Conservation (phyloP, 345 rosid genomes). For the Toxicodendron radicans region DNA sequence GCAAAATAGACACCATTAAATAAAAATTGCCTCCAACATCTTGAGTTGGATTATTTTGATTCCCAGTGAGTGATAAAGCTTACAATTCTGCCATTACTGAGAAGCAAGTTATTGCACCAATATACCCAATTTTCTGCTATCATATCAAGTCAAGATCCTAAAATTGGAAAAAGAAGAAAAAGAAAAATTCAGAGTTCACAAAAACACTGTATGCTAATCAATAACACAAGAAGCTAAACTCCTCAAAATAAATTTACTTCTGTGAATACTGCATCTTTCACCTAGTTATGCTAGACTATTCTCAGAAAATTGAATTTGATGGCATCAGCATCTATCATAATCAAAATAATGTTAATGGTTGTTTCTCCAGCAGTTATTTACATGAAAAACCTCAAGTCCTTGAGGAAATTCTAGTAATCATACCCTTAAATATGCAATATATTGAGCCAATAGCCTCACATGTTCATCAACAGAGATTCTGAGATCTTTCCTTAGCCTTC, state of each 20-base stretch:
- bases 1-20: too few species aligned
- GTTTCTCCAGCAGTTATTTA: neutral
- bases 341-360: constrained; percentile 12
- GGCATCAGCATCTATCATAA: neutral
- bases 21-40: too few species aligned
- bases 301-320: neutral
- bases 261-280: neutral
- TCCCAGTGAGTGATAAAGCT: too few species aligned
- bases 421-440: neutral
- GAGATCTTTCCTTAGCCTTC: neutral
- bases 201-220: neutral
- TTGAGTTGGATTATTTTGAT: too few species aligned
- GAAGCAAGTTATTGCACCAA: too few species aligned
- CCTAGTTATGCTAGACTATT: neutral
- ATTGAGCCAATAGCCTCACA: neutral
- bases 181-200: neutral
- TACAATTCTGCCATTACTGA: too few species aligned
- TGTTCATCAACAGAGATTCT: constrained; percentile 7
- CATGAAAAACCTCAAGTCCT: neutral
- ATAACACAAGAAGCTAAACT: constrained; percentile 7
- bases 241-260: neutral
- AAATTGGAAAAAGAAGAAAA: neutral
- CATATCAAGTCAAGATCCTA: neutral
- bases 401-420: neutral
- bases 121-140: neutral